Evolutionary conservation across 2,329 filamentous ascomycete species (phyloP).

Genomic region (Alternaria ethzedia): DNA sequence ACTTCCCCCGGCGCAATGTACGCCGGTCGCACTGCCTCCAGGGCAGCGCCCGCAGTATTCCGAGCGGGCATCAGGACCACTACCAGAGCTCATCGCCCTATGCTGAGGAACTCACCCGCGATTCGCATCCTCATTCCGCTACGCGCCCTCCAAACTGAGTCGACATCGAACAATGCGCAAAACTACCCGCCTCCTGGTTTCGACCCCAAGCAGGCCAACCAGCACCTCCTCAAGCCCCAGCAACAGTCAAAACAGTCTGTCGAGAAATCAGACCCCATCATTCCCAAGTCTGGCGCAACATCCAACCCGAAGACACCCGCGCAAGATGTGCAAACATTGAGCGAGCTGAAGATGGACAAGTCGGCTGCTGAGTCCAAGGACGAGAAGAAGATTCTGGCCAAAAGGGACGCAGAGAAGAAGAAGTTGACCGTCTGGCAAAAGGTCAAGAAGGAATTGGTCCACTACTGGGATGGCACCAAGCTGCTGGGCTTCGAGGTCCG

Average conservation of each 20-base stretch:
- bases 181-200: constrained; percentile 85
- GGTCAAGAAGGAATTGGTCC: constrained; percentile 89
- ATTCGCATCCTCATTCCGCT: constrained; percentile 64
- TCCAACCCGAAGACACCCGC: constrained; percentile 56
- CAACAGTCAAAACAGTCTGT: constrained; percentile 29
- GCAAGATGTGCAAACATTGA: constrained; percentile 59
- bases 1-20: constrained; percentile 51
- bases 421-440: constrained; percentile 90
- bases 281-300: constrained; percentile 50
- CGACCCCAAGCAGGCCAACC: constrained; percentile 88
- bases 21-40: constrained; percentile 51
- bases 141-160: constrained; percentile 63
- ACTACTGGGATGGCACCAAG: constrained; percentile 99
- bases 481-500: constrained; percentile 88
- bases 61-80: constrained; percentile 52
- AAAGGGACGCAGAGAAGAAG: constrained; percentile 72
- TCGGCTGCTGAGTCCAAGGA: constrained; percentile 54
- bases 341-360: constrained; percentile 69
- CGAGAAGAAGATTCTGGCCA: constrained; percentile 64
- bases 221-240: constrained; percentile 67
- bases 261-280: constrained; percentile 42
- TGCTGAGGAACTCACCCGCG: constrained; percentile 61
- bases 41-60: constrained; percentile 56
- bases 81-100: constrained; percentile 48
- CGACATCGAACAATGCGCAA: constrained; percentile 55